These are phyloP conservation scores for Theileria sp. DNA, from an alignment of 169 alveolate species.

Conservation along the genomic window DNA sequence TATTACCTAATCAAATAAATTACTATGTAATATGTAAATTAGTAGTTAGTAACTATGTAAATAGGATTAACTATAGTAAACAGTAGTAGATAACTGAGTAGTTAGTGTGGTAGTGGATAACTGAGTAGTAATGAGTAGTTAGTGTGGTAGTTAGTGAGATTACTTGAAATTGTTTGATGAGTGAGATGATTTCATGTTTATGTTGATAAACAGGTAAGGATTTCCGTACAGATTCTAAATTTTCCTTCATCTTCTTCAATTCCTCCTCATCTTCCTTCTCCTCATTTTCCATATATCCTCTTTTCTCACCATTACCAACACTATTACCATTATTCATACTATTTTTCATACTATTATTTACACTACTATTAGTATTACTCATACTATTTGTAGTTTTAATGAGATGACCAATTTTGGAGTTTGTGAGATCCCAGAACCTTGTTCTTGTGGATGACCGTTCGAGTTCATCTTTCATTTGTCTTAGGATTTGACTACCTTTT, in stretches of 20 bases:
- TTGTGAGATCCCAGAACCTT: slow-evolving; percentile 92
- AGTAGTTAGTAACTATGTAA: no score
- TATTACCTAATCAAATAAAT: slow-evolving; percentile 70
- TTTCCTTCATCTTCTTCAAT: slow-evolving; percentile 42
- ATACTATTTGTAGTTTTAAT: slow-evolving; percentile 50
- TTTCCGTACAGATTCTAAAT: slow-evolving; percentile 53
- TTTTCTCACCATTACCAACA: neutral
- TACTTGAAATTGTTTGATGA: slow-evolving; percentile 65
- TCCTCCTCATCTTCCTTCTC: slow-evolving; percentile 66
- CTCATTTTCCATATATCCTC: slow-evolving; percentile 24
- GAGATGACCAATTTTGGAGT: slow-evolving; percentile 86
- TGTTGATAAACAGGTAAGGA: slow-evolving; percentile 72
- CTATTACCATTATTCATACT: slow-evolving; percentile 30
- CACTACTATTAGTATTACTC: slow-evolving; percentile 51
- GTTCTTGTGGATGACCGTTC: slow-evolving; percentile 88
- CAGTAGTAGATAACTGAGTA: neutral
- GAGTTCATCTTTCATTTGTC: slow-evolving; percentile 87
- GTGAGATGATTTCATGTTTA: slow-evolving; percentile 71
- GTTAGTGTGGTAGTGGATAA: slow-evolving; percentile 28
- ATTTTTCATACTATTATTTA: slow-evolving; percentile 8
- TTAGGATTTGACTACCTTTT: slow-evolving; percentile 91
- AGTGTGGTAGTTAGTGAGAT: no score
- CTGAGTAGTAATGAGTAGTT: neutral
- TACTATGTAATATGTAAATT: no score
- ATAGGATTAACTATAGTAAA: no score